Evolutionary conservation across 129 eudicot genomes (phyloP).

Genomic region (Chrysanthemum lavandulifolium): DNA sequence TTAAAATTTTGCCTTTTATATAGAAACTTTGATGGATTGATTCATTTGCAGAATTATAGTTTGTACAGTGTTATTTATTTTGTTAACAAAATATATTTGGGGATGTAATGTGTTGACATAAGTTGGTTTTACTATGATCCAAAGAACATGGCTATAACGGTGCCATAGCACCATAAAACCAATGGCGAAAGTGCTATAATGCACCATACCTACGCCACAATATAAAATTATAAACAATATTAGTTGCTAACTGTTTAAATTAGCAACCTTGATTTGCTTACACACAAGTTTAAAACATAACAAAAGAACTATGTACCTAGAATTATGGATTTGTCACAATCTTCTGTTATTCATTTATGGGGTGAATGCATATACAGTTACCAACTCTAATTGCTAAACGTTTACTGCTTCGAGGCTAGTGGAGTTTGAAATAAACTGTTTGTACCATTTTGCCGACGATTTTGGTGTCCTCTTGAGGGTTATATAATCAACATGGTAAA

Average conservation of each 20-base stretch:
- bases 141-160: not conserved
- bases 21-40: conserved; percentile 9
- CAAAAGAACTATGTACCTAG: too few relatives aligned
- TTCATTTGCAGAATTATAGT: conserved; percentile 16
- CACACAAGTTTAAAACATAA: too few relatives aligned
- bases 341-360: too few relatives aligned
- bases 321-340: too few relatives aligned
- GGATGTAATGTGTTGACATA: too few relatives aligned
- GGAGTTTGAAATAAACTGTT: conserved; percentile 37
- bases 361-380: too few relatives aligned
- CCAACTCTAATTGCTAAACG: not conserved
- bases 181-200: too few relatives aligned
- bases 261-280: too few relatives aligned
- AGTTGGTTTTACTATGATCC: not conserved
- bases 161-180: not conserved
- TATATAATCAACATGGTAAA: conserved; percentile 53
- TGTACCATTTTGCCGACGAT: conserved; percentile 60
- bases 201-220: too few relatives aligned
- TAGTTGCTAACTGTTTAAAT: too few relatives aligned
- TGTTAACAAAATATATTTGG: too few relatives aligned
- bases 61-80: not conserved
- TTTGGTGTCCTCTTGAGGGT: conserved; percentile 56
- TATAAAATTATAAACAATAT: too few relatives aligned
- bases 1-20: conserved; percentile 22
- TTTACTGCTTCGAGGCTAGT: conserved; percentile 9